Percentiles rank a stretch among this genome's conserved stretches.
phyloP scores from a whole-genome alignment of 306 rosid genomes.

The Cucurbita ficifolia region DNA sequence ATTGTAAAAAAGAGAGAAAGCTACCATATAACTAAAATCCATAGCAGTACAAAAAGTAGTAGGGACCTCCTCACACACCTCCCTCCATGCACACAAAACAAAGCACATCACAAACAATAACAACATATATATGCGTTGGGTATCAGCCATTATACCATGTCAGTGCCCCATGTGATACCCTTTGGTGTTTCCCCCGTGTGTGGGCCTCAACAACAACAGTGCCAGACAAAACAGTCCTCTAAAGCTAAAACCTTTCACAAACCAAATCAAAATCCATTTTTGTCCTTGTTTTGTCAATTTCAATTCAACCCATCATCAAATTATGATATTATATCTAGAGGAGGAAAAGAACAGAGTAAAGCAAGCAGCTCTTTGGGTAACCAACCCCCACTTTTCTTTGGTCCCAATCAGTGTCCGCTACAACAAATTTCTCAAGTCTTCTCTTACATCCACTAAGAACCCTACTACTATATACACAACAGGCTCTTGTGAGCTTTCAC shows the following conservation, averaged over 20 bases:
- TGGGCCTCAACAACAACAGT: slow-evolving; percentile 15
- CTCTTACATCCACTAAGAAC: neutral
- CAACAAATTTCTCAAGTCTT: neutral
- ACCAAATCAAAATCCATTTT: slow-evolving; percentile 1
- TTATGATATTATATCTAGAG: neutral
- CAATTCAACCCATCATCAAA: neutral
- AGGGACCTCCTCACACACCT: slow-evolving; percentile 1
- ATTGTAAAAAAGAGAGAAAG: neutral
- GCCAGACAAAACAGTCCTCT: slow-evolving; percentile 17
- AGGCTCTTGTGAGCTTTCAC: slow-evolving; percentile 7
- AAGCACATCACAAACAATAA: slow-evolving; percentile 16
- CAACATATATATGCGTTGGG: slow-evolving; percentile 2
- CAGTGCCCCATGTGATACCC: slow-evolving; percentile 37
- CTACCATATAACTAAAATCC: neutral
- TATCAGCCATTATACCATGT: slow-evolving; percentile 15
- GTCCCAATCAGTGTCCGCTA: slow-evolving; percentile 2
- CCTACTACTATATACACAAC: slow-evolving; percentile 4
- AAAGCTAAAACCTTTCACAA: slow-evolving; percentile 15
- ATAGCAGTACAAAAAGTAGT: slow-evolving; percentile 1
- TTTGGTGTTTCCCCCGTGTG: slow-evolving; percentile 22
- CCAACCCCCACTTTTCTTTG: neutral
- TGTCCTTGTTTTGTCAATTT: slow-evolving; percentile 9
- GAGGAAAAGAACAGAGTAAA: neutral
- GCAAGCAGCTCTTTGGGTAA: neutral
- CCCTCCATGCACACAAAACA: slow-evolving; percentile 17